Evolutionary conservation across 108 stramenopile species (phyloP).

Genomic region (Fragilariopsis cylindrus): DNA sequence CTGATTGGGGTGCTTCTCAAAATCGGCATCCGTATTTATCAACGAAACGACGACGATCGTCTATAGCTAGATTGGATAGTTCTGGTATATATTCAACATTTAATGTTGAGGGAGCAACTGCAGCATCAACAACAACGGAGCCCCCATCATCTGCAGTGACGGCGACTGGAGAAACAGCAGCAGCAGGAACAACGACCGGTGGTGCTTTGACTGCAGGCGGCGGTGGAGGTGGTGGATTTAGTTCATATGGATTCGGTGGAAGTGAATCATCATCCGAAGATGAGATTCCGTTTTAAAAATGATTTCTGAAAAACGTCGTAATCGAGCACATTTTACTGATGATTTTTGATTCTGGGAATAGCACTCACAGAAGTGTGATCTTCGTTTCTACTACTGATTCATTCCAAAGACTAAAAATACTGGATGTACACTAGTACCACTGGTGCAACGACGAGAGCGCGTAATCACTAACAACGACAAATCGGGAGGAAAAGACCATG

Average conservation of each 20-base stretch:
- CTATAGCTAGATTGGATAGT: background rate
- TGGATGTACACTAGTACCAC: no score
- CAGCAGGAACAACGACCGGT: background rate
- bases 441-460: no score
- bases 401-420: no score
- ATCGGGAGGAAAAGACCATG: no score
- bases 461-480: no score
- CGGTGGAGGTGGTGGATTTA: background rate
- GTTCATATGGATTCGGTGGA: background rate
- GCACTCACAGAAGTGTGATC: no score
- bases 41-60: background rate
- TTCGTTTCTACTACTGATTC: no score
- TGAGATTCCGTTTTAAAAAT: constrained; percentile 10
- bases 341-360: no score
- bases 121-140: background rate
- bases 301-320: no score
- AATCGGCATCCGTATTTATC: background rate
- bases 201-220: background rate
- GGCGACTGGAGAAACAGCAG: background rate
- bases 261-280: constrained; percentile 4
- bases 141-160: no score
- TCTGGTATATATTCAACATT: constrained; percentile 1
- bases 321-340: no score
- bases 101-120: background rate
- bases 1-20: background rate